These are phyloP conservation scores for Serendipita indica DNA, from an alignment of 768 basidiomycete genomes.

Conservation along the genomic window DNA sequence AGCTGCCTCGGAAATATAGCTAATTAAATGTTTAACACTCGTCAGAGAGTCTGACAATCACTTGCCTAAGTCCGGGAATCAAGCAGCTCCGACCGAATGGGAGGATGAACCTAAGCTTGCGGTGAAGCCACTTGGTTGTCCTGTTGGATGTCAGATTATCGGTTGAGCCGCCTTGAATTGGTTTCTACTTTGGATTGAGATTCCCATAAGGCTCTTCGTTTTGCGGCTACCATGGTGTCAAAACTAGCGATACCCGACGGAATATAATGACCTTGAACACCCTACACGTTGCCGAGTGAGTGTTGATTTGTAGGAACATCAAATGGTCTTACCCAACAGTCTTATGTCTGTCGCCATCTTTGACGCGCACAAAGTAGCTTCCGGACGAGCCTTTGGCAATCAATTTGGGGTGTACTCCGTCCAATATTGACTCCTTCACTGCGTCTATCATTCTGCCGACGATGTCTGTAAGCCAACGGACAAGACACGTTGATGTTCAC, in stretches of 20 bases:
- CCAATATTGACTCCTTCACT: conserved; percentile 51
- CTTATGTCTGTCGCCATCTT: conserved; percentile 57
- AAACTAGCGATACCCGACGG: no score
- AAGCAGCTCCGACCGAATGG: conserved; percentile 82
- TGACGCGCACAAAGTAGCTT: conserved; percentile 81
- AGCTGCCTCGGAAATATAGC: conserved; percentile 81
- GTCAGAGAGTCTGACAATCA: conserved; percentile 10
- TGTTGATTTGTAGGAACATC: not conserved
- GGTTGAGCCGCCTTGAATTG: no score
- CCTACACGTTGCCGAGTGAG: conserved; percentile 25
- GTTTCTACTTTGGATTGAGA: conserved; percentile 78
- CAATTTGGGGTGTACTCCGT: conserved; percentile 81
- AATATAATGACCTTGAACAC: conserved; percentile 50
- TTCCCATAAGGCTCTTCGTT: conserved; percentile 82
- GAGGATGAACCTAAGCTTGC: conserved; percentile 78
- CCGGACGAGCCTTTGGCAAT: conserved; percentile 81
- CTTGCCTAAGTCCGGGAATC: conserved; percentile 72
- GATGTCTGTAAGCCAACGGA: conserved; percentile 12
- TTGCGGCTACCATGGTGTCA: not conserved
- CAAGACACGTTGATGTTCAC: conserved; percentile 18
- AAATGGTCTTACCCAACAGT: conserved; percentile 56
- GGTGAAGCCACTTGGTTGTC: conserved; percentile 84
- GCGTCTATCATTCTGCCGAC: conserved; percentile 40
- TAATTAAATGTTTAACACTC: conserved; percentile 18
- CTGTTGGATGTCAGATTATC: no score